A percentile compares a stretch with the other conserved stretches of the same genome.
Evolutionary conservation across 192 early-diverging fungal species (phyloP).

Genomic region (Phlyctochytrium bullatum): DNA sequence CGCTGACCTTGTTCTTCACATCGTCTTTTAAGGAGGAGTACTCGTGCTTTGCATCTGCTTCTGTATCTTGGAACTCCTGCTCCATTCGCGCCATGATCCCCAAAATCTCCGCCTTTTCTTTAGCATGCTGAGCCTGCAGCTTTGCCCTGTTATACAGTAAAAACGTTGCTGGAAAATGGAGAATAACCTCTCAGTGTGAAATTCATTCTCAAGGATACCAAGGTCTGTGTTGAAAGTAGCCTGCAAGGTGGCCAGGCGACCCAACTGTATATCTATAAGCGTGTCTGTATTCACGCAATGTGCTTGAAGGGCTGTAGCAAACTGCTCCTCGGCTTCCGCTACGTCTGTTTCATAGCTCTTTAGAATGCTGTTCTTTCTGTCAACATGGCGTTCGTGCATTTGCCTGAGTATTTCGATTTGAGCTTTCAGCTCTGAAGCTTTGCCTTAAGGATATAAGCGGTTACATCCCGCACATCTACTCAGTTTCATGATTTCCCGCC

Average conservation of each 20-base stretch:
- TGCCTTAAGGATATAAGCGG: slow-evolving; percentile 45
- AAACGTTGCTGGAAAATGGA: not conserved
- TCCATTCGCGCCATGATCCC: slow-evolving; percentile 56
- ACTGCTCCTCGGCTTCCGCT: slow-evolving; percentile 56
- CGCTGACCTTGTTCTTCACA: slow-evolving; percentile 56
- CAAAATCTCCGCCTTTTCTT: slow-evolving; percentile 52
- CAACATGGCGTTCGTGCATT: slow-evolving; percentile 52
- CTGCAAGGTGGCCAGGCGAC: slow-evolving; percentile 41
- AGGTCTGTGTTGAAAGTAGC: slow-evolving; percentile 51
- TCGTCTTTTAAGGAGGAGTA: slow-evolving; percentile 57
- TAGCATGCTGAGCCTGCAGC: slow-evolving; percentile 47
- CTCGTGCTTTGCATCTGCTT: slow-evolving; percentile 64
- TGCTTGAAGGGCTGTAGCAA: slow-evolving; percentile 46
- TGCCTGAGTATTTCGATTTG: slow-evolving; percentile 45
- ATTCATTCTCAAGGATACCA: slow-evolving; percentile 49
- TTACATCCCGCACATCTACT: no score
- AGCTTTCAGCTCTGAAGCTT: slow-evolving; percentile 36
- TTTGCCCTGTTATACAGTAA: slow-evolving; percentile 4
- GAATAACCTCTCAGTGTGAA: slow-evolving; percentile 48
- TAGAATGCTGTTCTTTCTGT: slow-evolving; percentile 43
- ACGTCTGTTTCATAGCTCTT: slow-evolving; percentile 39
- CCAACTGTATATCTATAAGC: slow-evolving; percentile 52
- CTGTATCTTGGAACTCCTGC: slow-evolving; percentile 55
- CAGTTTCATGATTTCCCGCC: slow-evolving; percentile 62
- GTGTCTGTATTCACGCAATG: slow-evolving; percentile 59